Percentiles rank a stretch among this genome's conserved stretches.
Evolutionary conservation across 1,284 basidiomycete genomes (phyloP).

Genomic region (Ustilago vetiveriae): DNA sequence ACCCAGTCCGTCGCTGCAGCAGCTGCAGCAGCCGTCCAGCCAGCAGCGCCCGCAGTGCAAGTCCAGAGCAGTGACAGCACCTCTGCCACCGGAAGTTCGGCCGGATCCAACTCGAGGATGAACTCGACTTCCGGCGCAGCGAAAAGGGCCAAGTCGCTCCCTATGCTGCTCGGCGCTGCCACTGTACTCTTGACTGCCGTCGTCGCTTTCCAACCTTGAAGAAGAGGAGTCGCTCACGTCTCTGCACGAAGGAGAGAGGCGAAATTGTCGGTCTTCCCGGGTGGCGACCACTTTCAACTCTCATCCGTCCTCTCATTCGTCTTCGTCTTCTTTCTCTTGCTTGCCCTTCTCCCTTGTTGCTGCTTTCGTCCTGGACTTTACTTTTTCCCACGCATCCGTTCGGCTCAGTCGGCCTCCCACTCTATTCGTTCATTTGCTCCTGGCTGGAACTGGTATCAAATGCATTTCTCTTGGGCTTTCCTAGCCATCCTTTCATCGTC

Average conservation of each 20-base stretch:
- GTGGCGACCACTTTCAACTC: conserved; percentile 30
- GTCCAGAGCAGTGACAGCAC: conserved; percentile 1
- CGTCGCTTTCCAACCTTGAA: conserved; percentile 21
- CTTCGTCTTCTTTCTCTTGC: not conserved
- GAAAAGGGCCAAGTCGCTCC: conserved; percentile 22
- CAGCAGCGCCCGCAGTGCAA: conserved; percentile 3
- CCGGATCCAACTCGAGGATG: conserved; percentile 14
- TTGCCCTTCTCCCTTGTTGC: not conserved
- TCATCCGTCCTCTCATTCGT: not conserved
- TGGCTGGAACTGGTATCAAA: conserved; percentile 22
- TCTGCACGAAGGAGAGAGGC: not conserved
- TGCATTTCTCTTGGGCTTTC: conserved; percentile 1
- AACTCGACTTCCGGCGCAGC: conserved; percentile 25
- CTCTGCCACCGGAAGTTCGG: conserved; percentile 1
- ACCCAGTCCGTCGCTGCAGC: conserved; percentile 8
- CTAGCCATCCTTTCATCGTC: not conserved
- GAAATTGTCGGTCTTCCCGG: conserved; percentile 22
- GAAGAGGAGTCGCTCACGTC: not conserved
- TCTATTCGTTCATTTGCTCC: conserved; percentile 12
- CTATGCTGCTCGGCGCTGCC: conserved; percentile 17
- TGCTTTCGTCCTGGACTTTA: not conserved
- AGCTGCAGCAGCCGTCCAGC: conserved; percentile 4
- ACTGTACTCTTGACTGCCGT: conserved; percentile 29
- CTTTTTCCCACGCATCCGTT: conserved; percentile 2
- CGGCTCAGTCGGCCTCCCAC: conserved; percentile 1